These are phyloP conservation scores for Calocera cornea DNA, from an alignment of 768 basidiomycete species.

Conservation along the genomic window DNA sequence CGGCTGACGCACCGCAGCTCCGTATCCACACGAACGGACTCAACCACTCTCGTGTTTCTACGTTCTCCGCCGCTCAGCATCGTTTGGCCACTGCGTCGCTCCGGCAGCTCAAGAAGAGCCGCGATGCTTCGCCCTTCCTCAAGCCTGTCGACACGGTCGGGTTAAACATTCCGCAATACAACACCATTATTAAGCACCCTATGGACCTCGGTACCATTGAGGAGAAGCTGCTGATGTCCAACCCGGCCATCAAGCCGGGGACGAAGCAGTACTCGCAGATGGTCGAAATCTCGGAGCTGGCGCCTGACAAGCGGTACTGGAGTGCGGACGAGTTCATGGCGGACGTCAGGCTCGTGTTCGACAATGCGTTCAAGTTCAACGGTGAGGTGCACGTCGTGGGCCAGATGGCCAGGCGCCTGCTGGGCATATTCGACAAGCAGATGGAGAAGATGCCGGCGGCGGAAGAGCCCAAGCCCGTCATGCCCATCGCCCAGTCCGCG, in stretches of 20 bases:
- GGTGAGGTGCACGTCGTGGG: constrained; percentile 76
- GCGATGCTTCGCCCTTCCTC: constrained; percentile 69
- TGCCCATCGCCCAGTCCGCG: constrained; percentile 10
- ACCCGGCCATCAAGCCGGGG: constrained; percentile 36
- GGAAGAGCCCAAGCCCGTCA: constrained; percentile 32
- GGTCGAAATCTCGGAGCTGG: not conserved
- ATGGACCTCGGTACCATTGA: constrained; percentile 94
- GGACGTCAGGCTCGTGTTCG: constrained; percentile 80
- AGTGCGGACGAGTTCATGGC: constrained; percentile 65
- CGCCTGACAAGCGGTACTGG: constrained; percentile 38
- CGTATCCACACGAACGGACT: constrained; percentile 5
- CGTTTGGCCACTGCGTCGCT: constrained; percentile 68
- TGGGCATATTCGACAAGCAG: constrained; percentile 77
- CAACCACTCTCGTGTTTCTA: constrained; percentile 25
- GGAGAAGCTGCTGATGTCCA: constrained; percentile 67
- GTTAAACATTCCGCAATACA: constrained; percentile 67
- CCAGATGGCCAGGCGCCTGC: constrained; percentile 65
- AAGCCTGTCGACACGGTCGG: constrained; percentile 79
- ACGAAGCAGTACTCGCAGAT: not conserved
- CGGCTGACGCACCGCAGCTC: not conserved
- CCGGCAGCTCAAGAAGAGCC: constrained; percentile 71
- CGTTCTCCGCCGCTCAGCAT: constrained; percentile 54
- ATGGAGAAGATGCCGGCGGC: constrained; percentile 68
- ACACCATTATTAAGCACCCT: constrained; percentile 69
- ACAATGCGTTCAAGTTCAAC: constrained; percentile 83